Evolutionary conservation across 257 asterid genomes (phyloP).

Genomic region (Verbascum thapsus): DNA sequence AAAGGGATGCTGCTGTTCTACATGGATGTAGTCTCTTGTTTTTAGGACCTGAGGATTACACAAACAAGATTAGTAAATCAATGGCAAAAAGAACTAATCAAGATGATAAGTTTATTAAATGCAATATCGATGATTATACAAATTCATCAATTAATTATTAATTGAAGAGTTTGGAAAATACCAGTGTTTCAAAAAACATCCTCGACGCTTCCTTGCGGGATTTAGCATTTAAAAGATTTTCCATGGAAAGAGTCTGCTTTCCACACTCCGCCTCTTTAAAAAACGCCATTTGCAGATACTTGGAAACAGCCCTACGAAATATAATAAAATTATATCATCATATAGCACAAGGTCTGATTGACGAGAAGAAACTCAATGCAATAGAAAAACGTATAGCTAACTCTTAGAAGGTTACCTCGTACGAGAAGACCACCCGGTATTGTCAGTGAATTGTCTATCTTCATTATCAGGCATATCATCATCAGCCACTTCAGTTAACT

Average conservation of each 20-base stretch:
- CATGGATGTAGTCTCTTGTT: slow-evolving; percentile 75
- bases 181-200: too few relatives aligned
- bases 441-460: slow-evolving; percentile 56
- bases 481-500: slow-evolving; percentile 63
- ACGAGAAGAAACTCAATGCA: neutral
- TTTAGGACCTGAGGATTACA: slow-evolving; percentile 54
- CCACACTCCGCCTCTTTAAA: too few relatives aligned
- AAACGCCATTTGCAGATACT: too few relatives aligned
- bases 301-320: too few relatives aligned
- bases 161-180: too few relatives aligned
- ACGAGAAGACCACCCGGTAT: slow-evolving; percentile 88
- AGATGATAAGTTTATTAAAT: neutral
- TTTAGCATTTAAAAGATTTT: too few relatives aligned
- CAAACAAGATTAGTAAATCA: neutral
- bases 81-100: neutral
- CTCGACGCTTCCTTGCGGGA: too few relatives aligned
- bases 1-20: slow-evolving; percentile 54
- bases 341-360: too few relatives aligned
- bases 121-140: neutral
- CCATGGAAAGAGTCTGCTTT: too few relatives aligned
- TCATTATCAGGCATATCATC: slow-evolving; percentile 58
- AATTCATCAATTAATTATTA: neutral
- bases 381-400: slow-evolving; percentile 1
- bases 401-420: slow-evolving; percentile 55
- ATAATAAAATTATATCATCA: too few relatives aligned